These are phyloP conservation scores for Scortechinia acanthostroma DNA, from an alignment of 2,329 filamentous ascomycete genomes.

Conservation along the genomic window DNA sequence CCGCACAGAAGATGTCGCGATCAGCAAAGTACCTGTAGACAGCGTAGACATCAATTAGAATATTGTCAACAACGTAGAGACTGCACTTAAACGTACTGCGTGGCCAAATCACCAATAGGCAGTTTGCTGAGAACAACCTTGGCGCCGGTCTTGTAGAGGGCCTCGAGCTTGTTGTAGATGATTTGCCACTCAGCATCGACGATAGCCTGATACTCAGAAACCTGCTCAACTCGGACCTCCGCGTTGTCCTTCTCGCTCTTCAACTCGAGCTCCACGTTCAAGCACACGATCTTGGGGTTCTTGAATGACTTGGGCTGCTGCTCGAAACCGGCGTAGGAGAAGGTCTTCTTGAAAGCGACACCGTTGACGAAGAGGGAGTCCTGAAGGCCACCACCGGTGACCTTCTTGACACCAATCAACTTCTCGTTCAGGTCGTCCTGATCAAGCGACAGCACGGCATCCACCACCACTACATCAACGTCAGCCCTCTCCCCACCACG, in stretches of 20 bases:
- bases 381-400: conserved; percentile 89
- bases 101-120: conserved; percentile 93
- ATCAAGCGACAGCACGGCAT: conserved; percentile 89
- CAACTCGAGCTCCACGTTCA: conserved; percentile 95
- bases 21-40: conserved; percentile 64
- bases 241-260: conserved; percentile 99
- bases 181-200: conserved; percentile 99
- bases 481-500: background rate
- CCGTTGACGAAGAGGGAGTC: conserved; percentile 96
- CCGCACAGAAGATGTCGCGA: conserved; percentile 95
- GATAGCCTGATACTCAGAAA: conserved; percentile 98
- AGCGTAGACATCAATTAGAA: too few relatives aligned
- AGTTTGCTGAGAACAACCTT: conserved; percentile 97
- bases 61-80: too few relatives aligned
- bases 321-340: conserved; percentile 97
- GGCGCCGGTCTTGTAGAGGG: conserved; percentile 83
- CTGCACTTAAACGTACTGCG: conserved; percentile 73
- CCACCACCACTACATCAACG: conserved; percentile 73
- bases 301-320: conserved; percentile 95
- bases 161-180: conserved; percentile 98
- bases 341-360: conserved; percentile 99
- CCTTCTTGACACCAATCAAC: conserved; percentile 96
- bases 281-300: conserved; percentile 90
- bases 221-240: conserved; percentile 94
- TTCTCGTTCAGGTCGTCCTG: conserved; percentile 97